A percentile compares a stretch with the other conserved stretches of the same genome.
These are phyloP conservation scores for Fusarium ambrosium DNA, from an alignment of 2,329 filamentous ascomycete species.

Conservation along the genomic window DNA sequence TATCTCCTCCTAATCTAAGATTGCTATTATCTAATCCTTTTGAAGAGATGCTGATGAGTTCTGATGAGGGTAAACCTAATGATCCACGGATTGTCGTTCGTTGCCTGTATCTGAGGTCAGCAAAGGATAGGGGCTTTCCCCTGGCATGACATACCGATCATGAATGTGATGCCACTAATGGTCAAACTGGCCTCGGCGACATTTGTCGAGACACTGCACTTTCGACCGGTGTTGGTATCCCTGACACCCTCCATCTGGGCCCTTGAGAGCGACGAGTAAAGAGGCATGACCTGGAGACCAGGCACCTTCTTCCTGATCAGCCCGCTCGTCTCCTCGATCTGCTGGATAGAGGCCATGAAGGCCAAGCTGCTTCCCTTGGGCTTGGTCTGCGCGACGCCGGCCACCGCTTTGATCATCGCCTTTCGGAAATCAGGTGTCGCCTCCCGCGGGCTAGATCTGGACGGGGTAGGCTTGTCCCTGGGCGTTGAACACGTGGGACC, in stretches of 20 bases:
- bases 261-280: slow-evolving; percentile 90
- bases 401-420: neutral
- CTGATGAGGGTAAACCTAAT: neutral
- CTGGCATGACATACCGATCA: slow-evolving; percentile 75
- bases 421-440: neutral
- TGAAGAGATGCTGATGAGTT: neutral
- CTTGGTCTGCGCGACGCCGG: slow-evolving; percentile 90
- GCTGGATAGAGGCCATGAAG: slow-evolving; percentile 95
- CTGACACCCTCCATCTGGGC: slow-evolving; percentile 92
- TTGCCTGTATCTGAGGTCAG: neutral
- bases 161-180: slow-evolving; percentile 81
- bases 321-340: slow-evolving; percentile 94
- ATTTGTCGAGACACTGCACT: slow-evolving; percentile 97
- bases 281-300: slow-evolving; percentile 86
- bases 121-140: neutral
- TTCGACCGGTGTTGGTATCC: slow-evolving; percentile 81
- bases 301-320: slow-evolving; percentile 71
- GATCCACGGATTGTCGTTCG: neutral
- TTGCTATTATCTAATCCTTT: neutral
- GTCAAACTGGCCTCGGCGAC: slow-evolving; percentile 98
- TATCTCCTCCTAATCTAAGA: neutral
- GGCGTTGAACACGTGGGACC: neutral
- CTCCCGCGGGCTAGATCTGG: neutral
- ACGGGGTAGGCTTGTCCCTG: neutral
- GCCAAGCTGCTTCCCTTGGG: slow-evolving; percentile 90